These are phyloP conservation scores for Hordeum vulgare DNA, from an alignment of 176 grass and related monocot species.

Conservation along the genomic window DNA sequence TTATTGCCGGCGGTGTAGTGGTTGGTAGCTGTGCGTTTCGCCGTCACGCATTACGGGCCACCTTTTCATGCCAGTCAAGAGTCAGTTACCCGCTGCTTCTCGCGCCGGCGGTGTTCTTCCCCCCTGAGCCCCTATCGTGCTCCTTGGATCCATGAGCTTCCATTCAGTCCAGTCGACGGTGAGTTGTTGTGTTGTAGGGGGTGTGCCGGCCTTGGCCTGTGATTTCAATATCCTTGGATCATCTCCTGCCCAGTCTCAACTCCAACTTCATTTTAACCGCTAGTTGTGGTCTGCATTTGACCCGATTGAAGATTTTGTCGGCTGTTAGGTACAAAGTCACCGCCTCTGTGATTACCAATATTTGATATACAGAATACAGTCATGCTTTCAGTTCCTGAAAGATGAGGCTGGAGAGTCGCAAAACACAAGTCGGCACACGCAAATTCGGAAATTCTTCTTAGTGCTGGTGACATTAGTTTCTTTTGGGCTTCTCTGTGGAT, in stretches of 20 bases:
- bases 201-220: not conserved
- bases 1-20: not conserved
- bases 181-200: too few species aligned
- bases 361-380: too few species aligned
- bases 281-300: too few species aligned
- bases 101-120: not conserved
- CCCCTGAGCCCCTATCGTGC: too few species aligned
- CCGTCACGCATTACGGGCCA: not conserved
- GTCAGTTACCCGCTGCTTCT: not conserved
- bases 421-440: not conserved
- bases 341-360: not conserved
- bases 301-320: not conserved
- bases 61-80: not conserved
- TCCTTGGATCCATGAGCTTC: not conserved
- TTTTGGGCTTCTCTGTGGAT: not conserved
- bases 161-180: not conserved
- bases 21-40: slow-evolving; percentile 26
- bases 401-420: not conserved
- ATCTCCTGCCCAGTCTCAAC: slow-evolving; percentile 2
- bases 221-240: slow-evolving; percentile 19
- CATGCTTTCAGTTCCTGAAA: not conserved
- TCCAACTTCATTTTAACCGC: not conserved
- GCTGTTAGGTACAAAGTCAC: slow-evolving; percentile 14
- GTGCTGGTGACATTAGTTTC: not conserved
- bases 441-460: not conserved